Evolutionary conservation across 192 early-diverging fungal genomes (phyloP).

Genomic region (Gamsiella multidivaricata): DNA sequence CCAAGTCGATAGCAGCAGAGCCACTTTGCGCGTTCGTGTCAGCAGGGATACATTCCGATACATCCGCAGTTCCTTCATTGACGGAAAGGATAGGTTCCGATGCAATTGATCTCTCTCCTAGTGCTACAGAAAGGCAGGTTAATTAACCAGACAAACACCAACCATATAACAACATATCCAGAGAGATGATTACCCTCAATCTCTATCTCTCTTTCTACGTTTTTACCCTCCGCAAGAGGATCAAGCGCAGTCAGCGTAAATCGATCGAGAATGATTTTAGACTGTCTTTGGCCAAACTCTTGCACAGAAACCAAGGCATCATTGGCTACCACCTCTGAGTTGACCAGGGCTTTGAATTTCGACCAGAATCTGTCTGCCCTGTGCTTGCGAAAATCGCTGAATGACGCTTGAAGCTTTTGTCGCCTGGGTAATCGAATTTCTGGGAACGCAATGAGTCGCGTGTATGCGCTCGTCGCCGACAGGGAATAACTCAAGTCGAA

Average conservation of each 20-base stretch:
- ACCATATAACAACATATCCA: too few relatives aligned
- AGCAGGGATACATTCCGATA: too few relatives aligned
- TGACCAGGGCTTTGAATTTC: neutral
- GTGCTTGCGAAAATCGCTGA: neutral
- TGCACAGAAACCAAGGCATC: neutral
- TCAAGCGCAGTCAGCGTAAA: neutral
- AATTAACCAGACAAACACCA: too few relatives aligned
- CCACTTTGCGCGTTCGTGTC: too few relatives aligned
- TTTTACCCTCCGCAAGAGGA: too few relatives aligned
- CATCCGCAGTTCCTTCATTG: too few relatives aligned
- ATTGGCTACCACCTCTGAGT: conserved; percentile 10
- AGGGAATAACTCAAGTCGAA: neutral
- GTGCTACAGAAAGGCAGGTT: too few relatives aligned
- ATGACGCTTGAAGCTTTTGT: neutral
- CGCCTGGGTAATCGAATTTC: neutral
- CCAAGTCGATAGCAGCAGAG: too few relatives aligned
- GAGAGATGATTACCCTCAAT: too few relatives aligned
- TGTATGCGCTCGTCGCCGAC: conserved; percentile 5
- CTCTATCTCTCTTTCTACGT: too few relatives aligned
- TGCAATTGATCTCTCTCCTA: too few relatives aligned
- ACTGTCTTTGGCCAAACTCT: conserved; percentile 5
- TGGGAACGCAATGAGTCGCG: neutral
- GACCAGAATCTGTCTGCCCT: neutral
- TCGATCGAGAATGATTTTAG: conserved; percentile 1
- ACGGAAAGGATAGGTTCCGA: too few relatives aligned